phyloP scores from a whole-genome alignment of 108 stramenopile genomes.

The Ochromonas danica region DNA sequence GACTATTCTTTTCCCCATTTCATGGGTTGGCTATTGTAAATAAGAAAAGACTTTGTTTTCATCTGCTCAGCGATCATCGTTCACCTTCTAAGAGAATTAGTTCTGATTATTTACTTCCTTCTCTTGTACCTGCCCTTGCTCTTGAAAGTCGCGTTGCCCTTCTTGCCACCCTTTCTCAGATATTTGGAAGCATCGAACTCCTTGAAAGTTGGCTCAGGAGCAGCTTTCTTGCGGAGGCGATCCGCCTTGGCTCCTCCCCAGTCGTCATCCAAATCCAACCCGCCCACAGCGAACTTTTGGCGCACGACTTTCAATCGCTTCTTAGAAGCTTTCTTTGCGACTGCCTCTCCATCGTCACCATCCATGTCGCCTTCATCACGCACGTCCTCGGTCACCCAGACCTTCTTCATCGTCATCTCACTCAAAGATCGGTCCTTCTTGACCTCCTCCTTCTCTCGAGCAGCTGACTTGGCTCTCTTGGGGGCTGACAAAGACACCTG shows the following conservation, averaged over 20 bases:
- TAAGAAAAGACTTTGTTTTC: neutral
- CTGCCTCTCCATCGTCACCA: no score
- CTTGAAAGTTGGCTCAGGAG: neutral
- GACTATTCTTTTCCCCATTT: neutral
- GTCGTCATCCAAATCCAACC: neutral
- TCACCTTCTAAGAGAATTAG: neutral
- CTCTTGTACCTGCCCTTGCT: constrained; percentile 44
- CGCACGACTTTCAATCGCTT: neutral
- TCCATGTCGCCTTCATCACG: no score
- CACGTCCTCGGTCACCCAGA: neutral
- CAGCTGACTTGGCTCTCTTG: constrained; percentile 5
- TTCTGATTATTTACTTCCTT: neutral
- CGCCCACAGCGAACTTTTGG: neutral
- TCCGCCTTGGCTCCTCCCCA: constrained; percentile 11
- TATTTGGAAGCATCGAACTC: neutral
- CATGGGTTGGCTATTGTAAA: neutral
- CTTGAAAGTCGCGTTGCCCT: constrained; percentile 45
- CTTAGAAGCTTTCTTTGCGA: neutral
- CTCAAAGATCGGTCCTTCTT: neutral
- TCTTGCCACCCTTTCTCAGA: constrained; percentile 50
- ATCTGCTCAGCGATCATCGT: neutral
- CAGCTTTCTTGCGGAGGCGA: constrained; percentile 24
- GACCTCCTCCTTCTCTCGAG: constrained; percentile 1
- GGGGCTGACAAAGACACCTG: neutral
- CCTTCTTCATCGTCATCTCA: constrained; percentile 9